Conservation (phyloP, 306 rosid species). For the barrel medic (Medicago truncatula) region MtrunA17r5.0-ANR NC_053045.1:15343001-15343500, state of each 20-base stretch:
- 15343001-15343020: slow-evolving; percentile 34
- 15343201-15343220: slow-evolving; percentile 50
- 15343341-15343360: slow-evolving; percentile 15
- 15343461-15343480: background rate
- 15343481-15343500: slow-evolving; percentile 1
- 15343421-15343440: background rate
- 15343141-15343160: background rate
- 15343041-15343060: slow-evolving; percentile 51
- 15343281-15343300: background rate
- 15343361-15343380: slow-evolving; percentile 24
- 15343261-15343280: slow-evolving; percentile 14
- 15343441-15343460: background rate
- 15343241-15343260: background rate
- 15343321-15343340: slow-evolving; percentile 4
- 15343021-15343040: slow-evolving; percentile 51
- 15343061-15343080: slow-evolving; percentile 47
- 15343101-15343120: background rate
- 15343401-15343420: slow-evolving; percentile 10
- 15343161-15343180: slow-evolving; percentile 7
- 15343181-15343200: slow-evolving; percentile 48
- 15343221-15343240: slow-evolving; percentile 28
- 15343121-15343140: background rate
- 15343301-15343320: slow-evolving; percentile 7
- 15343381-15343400: background rate
- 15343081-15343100: slow-evolving; percentile 29